These are phyloP conservation scores for Lactarius indigo DNA, from an alignment of 768 basidiomycete species.

Conservation along the genomic window DNA sequence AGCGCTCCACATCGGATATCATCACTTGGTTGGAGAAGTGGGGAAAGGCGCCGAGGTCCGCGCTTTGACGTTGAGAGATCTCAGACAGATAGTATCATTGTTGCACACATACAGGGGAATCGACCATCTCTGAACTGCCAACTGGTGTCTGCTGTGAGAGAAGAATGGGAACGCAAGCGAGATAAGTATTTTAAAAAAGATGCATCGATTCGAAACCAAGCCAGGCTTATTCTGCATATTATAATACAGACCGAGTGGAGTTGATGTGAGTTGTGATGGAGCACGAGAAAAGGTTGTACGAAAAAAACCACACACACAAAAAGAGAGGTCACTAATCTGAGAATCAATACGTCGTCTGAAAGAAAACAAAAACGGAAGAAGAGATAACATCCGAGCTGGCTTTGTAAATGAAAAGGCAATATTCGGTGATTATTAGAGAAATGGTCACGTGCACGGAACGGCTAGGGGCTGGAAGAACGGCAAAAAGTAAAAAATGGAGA, in stretches of 20 bases:
- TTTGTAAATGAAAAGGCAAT: neutral
- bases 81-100: neutral
- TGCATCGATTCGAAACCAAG: conserved; percentile 9
- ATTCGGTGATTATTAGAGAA: conserved; percentile 8
- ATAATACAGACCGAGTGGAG: conserved; percentile 17
- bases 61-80: neutral
- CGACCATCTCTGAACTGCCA: neutral
- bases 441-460: neutral
- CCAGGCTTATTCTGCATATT: conserved; percentile 8
- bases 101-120: neutral
- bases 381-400: neutral
- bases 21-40: conserved; percentile 21
- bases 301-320: neutral
- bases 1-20: conserved; percentile 24
- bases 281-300: neutral
- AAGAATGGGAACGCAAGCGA: neutral
- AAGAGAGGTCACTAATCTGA: neutral
- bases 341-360: neutral
- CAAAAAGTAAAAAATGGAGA: neutral
- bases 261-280: conserved; percentile 17
- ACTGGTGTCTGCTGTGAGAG: neutral
- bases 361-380: neutral
- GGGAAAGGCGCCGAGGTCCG: conserved; percentile 1
- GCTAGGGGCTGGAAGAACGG: neutral
- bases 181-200: conserved; percentile 1